These are phyloP conservation scores for Chaetoceros tenuissimus DNA, from an alignment of 108 stramenopile species.

Conservation along the genomic window DNA sequence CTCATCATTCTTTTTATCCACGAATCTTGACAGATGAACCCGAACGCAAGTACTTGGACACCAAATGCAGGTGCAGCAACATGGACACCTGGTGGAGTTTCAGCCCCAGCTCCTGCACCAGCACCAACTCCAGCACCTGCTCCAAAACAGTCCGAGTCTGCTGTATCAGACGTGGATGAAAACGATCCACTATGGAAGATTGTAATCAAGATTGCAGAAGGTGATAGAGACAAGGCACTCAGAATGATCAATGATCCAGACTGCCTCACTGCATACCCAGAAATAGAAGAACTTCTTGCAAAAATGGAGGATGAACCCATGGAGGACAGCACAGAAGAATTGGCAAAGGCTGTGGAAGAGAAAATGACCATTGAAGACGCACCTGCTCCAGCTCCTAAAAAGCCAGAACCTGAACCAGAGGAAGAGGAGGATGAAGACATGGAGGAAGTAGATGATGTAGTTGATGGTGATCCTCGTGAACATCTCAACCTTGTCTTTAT, in stretches of 20 bases:
- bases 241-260: conserved; percentile 78
- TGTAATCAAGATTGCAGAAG: conserved; percentile 70
- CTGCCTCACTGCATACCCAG: conserved; percentile 61
- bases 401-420: conserved; percentile 22
- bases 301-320: conserved; percentile 1
- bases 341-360: conserved; percentile 31
- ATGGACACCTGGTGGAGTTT: conserved; percentile 59
- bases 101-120: conserved; percentile 28
- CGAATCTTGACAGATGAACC: too few relatives aligned
- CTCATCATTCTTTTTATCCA: too few relatives aligned
- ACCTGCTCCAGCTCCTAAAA: conserved; percentile 5
- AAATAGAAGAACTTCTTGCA: conserved; percentile 47
- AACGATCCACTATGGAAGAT: conserved; percentile 82
- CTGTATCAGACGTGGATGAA: conserved; percentile 57
- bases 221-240: conserved; percentile 60
- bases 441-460: conserved; percentile 21
- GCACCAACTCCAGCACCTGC: conserved; percentile 16
- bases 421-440: conserved; percentile 29
- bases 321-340: conserved; percentile 15
- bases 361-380: conserved; percentile 36
- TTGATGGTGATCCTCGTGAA: conserved; percentile 95
- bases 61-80: conserved; percentile 63
- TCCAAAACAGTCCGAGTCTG: conserved; percentile 13
- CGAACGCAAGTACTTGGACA: conserved; percentile 69
- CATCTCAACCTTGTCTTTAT: conserved; percentile 98